Base-by-base conservation (phyloP, 257 asterid species). In the Solanum chaucha region DNA sequence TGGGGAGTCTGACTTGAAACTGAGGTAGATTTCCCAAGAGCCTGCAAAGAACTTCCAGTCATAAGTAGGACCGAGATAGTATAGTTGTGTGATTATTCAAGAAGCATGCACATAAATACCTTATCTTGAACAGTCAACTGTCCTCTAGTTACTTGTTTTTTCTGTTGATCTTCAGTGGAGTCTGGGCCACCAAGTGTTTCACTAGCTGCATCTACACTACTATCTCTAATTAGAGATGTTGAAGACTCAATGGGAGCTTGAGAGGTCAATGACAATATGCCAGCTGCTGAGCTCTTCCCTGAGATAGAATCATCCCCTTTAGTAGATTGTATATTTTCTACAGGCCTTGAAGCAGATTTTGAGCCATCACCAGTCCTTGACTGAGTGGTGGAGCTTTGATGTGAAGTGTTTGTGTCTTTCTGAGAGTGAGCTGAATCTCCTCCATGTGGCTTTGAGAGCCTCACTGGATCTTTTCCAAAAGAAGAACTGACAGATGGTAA, bases 321-420 rank as follows among this genome's bases (percentile, higher is more conserved):
- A 83, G 71, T 89, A 36, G 88, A 35, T 59, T 87, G 87, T 38
- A 68, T 84, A 51, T 85, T 87, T 58, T 83, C 72, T 83, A 74
- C 88, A 6, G 87, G 38, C 81, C 82, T 65, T 41, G 91, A 59
- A 85, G 88, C 32, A 87, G 85, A 73, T 51, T 91, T 59, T 85
- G 89, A 46, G 86, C 91, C 95, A 46, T 73, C 34, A 85, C 86
- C 93, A 91, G 92, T 89, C 89, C 91, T 95, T 59, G 92, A 75
- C 81, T 84, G 92, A 80, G 91, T 88, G 35, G 78, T 67, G 81
- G 90, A 86, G 86, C 91, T 87, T 89, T 80, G 89, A 36, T 91
- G 85, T 77, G 89, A 87, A 83, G 92, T 51, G 59, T 88, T 93
- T 81, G 85, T 51, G 58, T 91, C 94, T 91, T 86, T 93, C 41